Evolutionary conservation across 371 early-diverging fungal species (phyloP), one percentile per base, ranked within the genome.

Genomic region (Saksenaea oblongispora): DNA sequence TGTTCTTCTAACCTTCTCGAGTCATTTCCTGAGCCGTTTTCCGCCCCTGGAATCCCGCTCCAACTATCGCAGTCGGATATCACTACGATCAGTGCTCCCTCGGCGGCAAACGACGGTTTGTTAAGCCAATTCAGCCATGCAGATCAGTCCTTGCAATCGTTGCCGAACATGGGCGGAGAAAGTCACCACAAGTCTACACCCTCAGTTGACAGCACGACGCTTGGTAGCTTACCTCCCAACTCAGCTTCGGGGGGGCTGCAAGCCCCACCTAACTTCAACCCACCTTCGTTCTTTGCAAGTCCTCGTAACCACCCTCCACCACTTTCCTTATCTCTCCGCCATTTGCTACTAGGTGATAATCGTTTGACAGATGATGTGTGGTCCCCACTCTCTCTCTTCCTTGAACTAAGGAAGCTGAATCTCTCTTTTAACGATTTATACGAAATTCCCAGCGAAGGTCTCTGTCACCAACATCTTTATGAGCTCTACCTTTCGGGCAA

Each of bases 401-500:
- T 86, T 4, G 89, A 91, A 67, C 78, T 97, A 10, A 81, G 80
- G 14, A 77, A 87, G 2, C 83, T 97, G 34, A 94, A 95, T 63
- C 66, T 93, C 18, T 89, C 93, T 15, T 92, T 91, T 65, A 96
- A 96, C 66, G 87, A 87, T 44, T 78, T 96, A 14, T 88, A 87
- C 55, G 95, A 95, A 63, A 81, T 92, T 62, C 88, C 89, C 13
- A 63, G 79, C 1, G 82, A 82, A 35, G 77, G 79, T 1, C 64
- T 84, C 7, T 78, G 74, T n/a, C 77, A 78, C 41, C 77, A 78
- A 13, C 78, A 82, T 39, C 62, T 93, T 44, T 76, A 71, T 13
- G 94, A 94, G 61, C 76, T 97, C 18, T 91, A 93, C 61, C 67
- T 96, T 24, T 89, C 92, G 11, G 95, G 96, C 5, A 96, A 96